Evolutionary conservation across 768 basidiomycete species (phyloP).

Genomic region (Tricholoma sp.): DNA sequence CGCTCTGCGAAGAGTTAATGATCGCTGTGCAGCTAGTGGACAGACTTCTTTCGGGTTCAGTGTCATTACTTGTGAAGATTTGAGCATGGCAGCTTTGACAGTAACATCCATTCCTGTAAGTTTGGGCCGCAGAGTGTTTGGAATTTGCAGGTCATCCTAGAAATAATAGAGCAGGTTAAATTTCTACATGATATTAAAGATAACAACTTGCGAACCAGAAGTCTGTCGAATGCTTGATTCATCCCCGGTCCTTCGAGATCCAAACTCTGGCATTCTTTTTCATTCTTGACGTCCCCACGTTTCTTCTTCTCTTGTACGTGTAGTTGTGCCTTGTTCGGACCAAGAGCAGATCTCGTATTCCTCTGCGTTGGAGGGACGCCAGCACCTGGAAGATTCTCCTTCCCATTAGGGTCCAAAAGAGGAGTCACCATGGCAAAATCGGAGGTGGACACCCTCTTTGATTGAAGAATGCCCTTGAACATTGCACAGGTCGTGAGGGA

Average conservation of each 20-base stretch:
- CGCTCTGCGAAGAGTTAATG: conserved; percentile 38
- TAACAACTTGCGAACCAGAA: conserved; percentile 52
- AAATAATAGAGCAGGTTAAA: conserved; percentile 3
- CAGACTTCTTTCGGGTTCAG: conserved; percentile 26
- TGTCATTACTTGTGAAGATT: conserved; percentile 68
- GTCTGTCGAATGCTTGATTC: conserved; percentile 72
- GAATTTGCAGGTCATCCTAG: conserved; percentile 89
- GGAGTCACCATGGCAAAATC: conserved; percentile 74
- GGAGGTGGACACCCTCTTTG: conserved; percentile 57
- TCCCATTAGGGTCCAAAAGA: conserved; percentile 49
- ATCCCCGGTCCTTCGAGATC: conserved; percentile 33
- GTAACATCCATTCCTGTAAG: conserved; percentile 76
- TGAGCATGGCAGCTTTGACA: conserved; percentile 90
- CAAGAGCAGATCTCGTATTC: conserved; percentile 9
- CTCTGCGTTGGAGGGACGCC: conserved; percentile 10
- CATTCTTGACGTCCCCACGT: conserved; percentile 20
- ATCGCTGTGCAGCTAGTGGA: conserved; percentile 45
- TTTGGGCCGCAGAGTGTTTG: conserved; percentile 69
- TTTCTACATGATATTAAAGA: background rate
- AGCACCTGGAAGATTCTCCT: conserved; percentile 59
- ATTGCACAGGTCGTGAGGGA: conserved; percentile 36
- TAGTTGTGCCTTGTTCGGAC: conserved; percentile 24
- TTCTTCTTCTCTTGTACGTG: conserved; percentile 37
- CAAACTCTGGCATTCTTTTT: conserved; percentile 6
- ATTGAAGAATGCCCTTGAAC: conserved; percentile 79